Evolutionary conservation across 2,329 filamentous ascomycete genomes (phyloP), one percentile per base, ranked within the genome.

Genomic region (Dryadomyces sulphureus): DNA sequence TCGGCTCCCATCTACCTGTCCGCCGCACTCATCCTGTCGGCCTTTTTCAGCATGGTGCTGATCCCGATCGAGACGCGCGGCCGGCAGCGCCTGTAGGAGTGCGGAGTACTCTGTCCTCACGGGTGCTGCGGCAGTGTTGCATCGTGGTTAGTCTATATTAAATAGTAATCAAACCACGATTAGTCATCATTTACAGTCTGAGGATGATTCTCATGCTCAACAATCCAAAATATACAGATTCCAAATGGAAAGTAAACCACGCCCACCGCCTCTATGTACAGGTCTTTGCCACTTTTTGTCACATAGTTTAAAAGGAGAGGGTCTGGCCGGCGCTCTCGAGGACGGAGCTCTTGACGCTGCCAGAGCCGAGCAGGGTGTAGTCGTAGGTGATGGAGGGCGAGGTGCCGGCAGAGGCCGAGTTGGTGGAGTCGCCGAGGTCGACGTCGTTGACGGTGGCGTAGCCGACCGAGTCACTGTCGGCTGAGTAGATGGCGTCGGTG

Each of bases 21-120:
- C 27, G 75, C 69, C 0, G 62, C 62, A 9, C 59, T 80, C 49
- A 78, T 80, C 43, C 55, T 80, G 39, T 65, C 69, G 4, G 73
- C 77, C 0, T 79, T 79, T 58, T 62, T 75, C 21, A 74, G 65
- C 20, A 77, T 79, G 62, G 68, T 73, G 38, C 54, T 75, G 51
- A 73, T 81, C 48, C 76, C 76, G 1, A 78, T 81, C 48, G 77
- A 81, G 64, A 80, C 75, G 21, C 64, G 74, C 48, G 75, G 76
- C 7, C 66, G 70, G 50, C 73, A 78, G 56, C 66, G 73, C 38
- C 57, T 80, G 41, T 80, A 57, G 21, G 6, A 3, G n/a, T n/a
- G n/a, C n/a, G n/a, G n/a, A n/a, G n/a, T n/a, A n/a, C n/a, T n/a
- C n/a, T n/a, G n/a, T n/a, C n/a, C n/a, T n/a, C n/a, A n/a, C n/a